Percentiles rank a stretch among this genome's conserved stretches.
These are phyloP conservation scores for Scheffersomyces segobiensis DNA, from an alignment of 1,139 yeast genomes.

Conservation along the genomic window DNA sequence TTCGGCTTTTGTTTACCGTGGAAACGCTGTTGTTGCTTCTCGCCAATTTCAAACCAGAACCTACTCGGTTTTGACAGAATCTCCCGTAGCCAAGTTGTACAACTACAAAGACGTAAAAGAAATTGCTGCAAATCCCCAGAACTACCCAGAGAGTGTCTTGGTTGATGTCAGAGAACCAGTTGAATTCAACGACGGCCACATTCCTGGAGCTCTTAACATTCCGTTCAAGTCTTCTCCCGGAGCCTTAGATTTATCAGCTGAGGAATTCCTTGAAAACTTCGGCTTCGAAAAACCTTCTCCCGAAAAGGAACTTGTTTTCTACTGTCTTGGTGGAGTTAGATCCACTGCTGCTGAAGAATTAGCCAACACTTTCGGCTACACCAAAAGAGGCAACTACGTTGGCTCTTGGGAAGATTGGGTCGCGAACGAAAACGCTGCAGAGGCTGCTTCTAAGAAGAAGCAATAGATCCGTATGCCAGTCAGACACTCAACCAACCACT, in stretches of 20 bases:
- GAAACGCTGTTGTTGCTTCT: not conserved
- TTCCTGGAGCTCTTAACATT: conserved; percentile 83
- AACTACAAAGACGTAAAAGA: conserved; percentile 57
- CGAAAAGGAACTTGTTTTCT: conserved; percentile 77
- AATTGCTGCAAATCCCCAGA: conserved; percentile 39
- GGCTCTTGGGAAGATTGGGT: conserved; percentile 93
- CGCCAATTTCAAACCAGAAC: conserved; percentile 3
- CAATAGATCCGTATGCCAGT: not conserved
- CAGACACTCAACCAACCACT: not conserved
- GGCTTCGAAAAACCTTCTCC: conserved; percentile 79
- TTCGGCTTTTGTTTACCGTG: not conserved
- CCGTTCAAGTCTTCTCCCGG: conserved; percentile 94
- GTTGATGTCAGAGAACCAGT: conserved; percentile 92
- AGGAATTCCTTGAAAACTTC: conserved; percentile 78
- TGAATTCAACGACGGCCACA: conserved; percentile 69
- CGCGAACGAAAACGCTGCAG: conserved; percentile 35
- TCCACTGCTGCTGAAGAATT: conserved; percentile 88
- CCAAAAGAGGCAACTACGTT: conserved; percentile 69
- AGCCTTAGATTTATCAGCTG: conserved; percentile 78
- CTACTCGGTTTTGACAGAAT: conserved; percentile 16
- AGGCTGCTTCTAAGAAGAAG: conserved; percentile 2
- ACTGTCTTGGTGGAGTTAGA: conserved; percentile 92
- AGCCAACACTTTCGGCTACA: conserved; percentile 88
- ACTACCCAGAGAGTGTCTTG: conserved; percentile 48
- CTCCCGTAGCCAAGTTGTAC: conserved; percentile 52